Conservation (phyloP, 1,139 yeast species). For the Suhomyces terraborum region DNA sequence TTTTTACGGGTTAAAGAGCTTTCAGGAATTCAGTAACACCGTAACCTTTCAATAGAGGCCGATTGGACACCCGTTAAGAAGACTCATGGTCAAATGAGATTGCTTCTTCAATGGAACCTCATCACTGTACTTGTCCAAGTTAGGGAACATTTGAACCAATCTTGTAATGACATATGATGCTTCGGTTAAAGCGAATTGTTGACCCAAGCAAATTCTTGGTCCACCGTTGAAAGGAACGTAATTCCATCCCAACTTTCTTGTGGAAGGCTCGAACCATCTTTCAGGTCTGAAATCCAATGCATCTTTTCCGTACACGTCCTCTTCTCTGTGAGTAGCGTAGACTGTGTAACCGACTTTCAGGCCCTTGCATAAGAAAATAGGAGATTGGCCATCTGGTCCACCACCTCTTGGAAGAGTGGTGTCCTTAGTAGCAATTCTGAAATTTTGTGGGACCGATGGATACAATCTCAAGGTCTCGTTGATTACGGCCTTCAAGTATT, state of each 20-base stretch:
- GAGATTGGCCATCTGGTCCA: conserved; percentile 44
- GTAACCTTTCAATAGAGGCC: conserved; percentile 5
- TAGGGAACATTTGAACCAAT: conserved; percentile 28
- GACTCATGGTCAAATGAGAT: conserved; percentile 26
- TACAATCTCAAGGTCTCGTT: conserved; percentile 56
- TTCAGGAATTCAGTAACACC: no score
- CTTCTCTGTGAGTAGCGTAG: conserved; percentile 49
- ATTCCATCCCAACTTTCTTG: conserved; percentile 49
- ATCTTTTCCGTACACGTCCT: conserved; percentile 50
- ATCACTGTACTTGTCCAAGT: conserved; percentile 15
- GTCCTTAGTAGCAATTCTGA: conserved; percentile 46
- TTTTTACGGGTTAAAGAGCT: no score
- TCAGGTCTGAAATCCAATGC: conserved; percentile 51
- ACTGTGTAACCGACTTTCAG: conserved; percentile 47
- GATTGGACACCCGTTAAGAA: conserved; percentile 26
- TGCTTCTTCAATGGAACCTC: conserved; percentile 38
- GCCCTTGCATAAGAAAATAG: conserved; percentile 50
- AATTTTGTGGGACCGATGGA: conserved; percentile 58
- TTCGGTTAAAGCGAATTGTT: conserved; percentile 60
- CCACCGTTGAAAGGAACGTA: conserved; percentile 62
- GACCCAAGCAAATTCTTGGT: conserved; percentile 62
- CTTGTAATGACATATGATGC: conserved; percentile 50
- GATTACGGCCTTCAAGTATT: conserved; percentile 48
- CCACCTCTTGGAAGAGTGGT: conserved; percentile 58
- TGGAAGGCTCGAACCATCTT: conserved; percentile 47